phyloP scores from a whole-genome alignment of 225 moss, liverwort and hornwort species.

The Pleurozium schreberi region DNA sequence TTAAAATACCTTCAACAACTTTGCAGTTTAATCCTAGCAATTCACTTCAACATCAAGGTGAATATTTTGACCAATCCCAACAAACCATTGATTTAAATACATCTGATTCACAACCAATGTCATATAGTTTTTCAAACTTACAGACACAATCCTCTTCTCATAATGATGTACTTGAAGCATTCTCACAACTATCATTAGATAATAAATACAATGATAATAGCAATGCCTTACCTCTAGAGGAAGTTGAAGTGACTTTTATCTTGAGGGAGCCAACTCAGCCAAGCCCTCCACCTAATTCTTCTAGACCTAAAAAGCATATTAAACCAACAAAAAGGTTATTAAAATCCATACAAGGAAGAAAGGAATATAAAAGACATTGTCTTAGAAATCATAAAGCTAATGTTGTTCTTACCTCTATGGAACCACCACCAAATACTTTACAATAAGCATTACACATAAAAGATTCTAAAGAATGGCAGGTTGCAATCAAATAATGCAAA shows the following conservation, averaged over 20 bases:
- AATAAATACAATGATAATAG: background rate
- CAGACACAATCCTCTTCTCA: background rate
- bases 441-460: background rate
- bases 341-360: background rate
- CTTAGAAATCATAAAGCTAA: background rate
- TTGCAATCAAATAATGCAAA: accelerated
- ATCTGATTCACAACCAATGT: background rate
- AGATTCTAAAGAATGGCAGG: background rate
- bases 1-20: background rate
- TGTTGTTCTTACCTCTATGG: background rate
- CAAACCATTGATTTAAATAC: background rate
- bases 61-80: background rate
- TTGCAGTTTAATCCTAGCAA: background rate
- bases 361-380: background rate
- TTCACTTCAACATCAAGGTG: background rate
- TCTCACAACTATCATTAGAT: background rate
- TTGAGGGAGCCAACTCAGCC: background rate
- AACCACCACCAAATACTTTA: background rate
- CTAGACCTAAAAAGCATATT: background rate
- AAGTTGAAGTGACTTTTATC: background rate
- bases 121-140: background rate
- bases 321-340: background rate
- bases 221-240: background rate
- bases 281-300: background rate
- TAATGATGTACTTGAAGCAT: background rate